Conservation (phyloP, 1,139 yeast genomes). For the Hanseniaspora gamundiae region DNA sequence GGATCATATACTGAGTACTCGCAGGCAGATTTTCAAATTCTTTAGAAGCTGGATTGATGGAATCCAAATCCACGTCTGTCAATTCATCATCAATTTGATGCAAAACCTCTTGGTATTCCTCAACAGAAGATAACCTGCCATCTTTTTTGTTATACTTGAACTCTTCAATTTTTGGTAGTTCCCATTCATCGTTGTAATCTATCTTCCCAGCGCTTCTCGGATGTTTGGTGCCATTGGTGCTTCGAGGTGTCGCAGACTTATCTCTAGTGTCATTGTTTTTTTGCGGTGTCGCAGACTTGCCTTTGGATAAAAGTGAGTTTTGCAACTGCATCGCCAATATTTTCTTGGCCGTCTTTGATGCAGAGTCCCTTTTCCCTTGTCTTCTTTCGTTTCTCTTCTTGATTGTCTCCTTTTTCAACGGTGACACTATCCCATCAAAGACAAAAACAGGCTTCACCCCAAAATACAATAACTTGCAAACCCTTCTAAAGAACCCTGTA, state of each 20-base stretch:
- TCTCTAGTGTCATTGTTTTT: conserved; percentile 8
- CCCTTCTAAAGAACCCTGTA: conserved; percentile 86
- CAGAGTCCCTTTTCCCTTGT: conserved; percentile 61
- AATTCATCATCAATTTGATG: conserved; percentile 53
- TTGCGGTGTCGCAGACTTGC: conserved; percentile 9
- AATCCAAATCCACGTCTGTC: conserved; percentile 58
- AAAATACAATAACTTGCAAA: conserved; percentile 77
- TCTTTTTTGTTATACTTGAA: conserved; percentile 38
- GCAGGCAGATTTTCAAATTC: conserved; percentile 59
- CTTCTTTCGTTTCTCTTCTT: conserved; percentile 57
- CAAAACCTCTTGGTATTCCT: conserved; percentile 53
- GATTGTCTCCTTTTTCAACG: conserved; percentile 66
- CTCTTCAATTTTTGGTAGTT: conserved; percentile 57
- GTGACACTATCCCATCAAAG: conserved; percentile 96
- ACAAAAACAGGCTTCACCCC: conserved; percentile 92
- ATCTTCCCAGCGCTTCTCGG: conserved; percentile 25
- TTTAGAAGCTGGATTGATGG: conserved; percentile 56
- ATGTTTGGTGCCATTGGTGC: too few species aligned
- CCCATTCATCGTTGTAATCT: conserved; percentile 62
- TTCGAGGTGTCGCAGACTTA: conserved; percentile 9
- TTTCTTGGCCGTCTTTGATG: conserved; percentile 66
- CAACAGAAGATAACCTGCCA: conserved; percentile 60
- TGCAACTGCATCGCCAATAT: conserved; percentile 73
- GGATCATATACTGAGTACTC: conserved; percentile 76
- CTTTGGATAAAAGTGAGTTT: conserved; percentile 22